Evolutionary conservation across 106 monocot genomes (phyloP).

Genomic region (Posidonia australis): DNA sequence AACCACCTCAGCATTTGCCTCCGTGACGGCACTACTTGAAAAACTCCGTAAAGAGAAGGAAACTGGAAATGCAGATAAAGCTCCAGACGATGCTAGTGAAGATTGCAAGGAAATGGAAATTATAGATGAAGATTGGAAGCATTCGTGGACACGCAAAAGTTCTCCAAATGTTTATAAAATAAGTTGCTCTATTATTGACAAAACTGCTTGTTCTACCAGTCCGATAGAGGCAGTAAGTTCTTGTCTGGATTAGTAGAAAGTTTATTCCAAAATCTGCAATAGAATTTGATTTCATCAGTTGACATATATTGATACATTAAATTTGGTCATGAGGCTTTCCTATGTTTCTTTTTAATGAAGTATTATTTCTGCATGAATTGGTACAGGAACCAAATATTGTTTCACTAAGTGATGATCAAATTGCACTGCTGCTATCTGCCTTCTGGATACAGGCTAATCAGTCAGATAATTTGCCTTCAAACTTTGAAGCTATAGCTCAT

Average conservation of each 20-base stretch:
- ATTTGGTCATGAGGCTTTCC: no score
- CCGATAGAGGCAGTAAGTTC: slow-evolving; percentile 37
- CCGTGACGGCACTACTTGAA: slow-evolving; percentile 81
- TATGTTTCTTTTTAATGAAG: background rate
- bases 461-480: slow-evolving; percentile 72
- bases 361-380: slow-evolving; percentile 9
- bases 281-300: background rate
- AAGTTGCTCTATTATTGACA: slow-evolving; percentile 52
- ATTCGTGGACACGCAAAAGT: slow-evolving; percentile 33
- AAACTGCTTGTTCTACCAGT: slow-evolving; percentile 23
- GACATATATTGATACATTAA: no score
- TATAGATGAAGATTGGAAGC: slow-evolving; percentile 36
- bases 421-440: slow-evolving; percentile 50
- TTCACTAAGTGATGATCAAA: slow-evolving; percentile 74
- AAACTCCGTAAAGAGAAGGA: slow-evolving; percentile 82
- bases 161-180: slow-evolving; percentile 60
- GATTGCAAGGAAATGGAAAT: slow-evolving; percentile 24
- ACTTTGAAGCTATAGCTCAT: slow-evolving; percentile 87
- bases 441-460: slow-evolving; percentile 87
- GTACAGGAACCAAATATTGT: slow-evolving; percentile 47
- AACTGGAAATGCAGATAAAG: slow-evolving; percentile 33
- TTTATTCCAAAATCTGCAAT: background rate
- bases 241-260: background rate
- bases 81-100: slow-evolving; percentile 19
- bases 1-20: slow-evolving; percentile 75